Evolutionary conservation across 495 filamentous ascomycete species (phyloP).

Genomic region (Penicillium odoratum): DNA sequence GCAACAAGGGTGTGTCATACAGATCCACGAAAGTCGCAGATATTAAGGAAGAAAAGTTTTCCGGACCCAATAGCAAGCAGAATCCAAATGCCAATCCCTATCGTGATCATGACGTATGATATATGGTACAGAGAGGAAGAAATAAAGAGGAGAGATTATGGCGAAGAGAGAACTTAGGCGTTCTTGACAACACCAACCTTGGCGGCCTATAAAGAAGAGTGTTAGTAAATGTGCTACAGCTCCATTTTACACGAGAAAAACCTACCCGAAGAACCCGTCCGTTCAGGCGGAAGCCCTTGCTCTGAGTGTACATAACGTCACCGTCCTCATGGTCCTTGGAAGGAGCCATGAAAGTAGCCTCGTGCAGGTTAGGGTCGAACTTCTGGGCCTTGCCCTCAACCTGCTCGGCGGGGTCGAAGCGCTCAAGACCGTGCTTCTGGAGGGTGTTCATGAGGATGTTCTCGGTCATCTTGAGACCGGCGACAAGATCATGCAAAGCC

Average conservation of each 20-base stretch:
- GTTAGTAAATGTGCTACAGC: constrained; percentile 13
- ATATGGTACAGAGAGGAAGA: constrained; percentile 45
- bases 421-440: constrained; percentile 89
- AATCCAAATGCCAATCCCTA: constrained; percentile 28
- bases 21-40: constrained; percentile 34
- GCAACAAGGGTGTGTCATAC: constrained; percentile 45
- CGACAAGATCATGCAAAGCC: constrained; percentile 77
- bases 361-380: constrained; percentile 95
- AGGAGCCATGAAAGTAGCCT: constrained; percentile 91
- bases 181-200: constrained; percentile 93
- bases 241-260: constrained; percentile 8
- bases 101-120: constrained; percentile 39
- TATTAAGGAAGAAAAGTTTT: constrained; percentile 26
- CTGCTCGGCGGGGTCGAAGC: constrained; percentile 70
- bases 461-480: constrained; percentile 93
- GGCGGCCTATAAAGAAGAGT: constrained; percentile 56
- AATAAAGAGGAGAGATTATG: constrained; percentile 17
- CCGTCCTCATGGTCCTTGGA: constrained; percentile 83
- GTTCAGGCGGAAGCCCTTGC: constrained; percentile 92
- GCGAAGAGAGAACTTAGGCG: constrained; percentile 39
- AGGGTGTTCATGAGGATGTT: constrained; percentile 82
- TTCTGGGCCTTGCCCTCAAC: constrained; percentile 58
- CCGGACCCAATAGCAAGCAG: constrained; percentile 26
- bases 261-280: constrained; percentile 79
- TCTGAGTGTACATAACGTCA: constrained; percentile 86